Conservation (phyloP, 2,329 filamentous ascomycete genomes). For the Fonsecaea pugnacius region DNA sequence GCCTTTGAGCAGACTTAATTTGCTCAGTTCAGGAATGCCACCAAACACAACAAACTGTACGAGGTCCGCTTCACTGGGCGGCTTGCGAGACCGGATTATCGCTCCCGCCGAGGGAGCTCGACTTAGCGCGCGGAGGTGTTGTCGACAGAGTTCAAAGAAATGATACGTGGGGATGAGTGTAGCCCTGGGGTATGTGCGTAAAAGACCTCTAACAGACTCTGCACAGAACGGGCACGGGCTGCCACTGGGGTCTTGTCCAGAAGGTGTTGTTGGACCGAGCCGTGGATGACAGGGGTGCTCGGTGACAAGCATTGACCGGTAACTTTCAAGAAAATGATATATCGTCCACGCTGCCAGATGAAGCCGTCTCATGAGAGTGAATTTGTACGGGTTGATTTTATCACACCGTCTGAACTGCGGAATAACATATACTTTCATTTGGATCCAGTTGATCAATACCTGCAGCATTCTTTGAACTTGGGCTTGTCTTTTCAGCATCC, state of each 20-base stretch:
- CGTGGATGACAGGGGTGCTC: conserved; percentile 27
- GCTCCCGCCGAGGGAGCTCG: conserved; percentile 31
- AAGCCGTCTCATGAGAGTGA: conserved; percentile 27
- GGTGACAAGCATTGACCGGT: conserved; percentile 30
- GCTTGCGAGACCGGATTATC: conserved; percentile 30
- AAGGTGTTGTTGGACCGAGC: neutral
- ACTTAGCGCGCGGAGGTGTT: conserved; percentile 30
- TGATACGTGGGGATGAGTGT: conserved; percentile 32
- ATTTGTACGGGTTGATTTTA: conserved; percentile 31
- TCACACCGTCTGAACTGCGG: conserved; percentile 24
- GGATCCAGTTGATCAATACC: conserved; percentile 27
- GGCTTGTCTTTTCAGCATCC: conserved; percentile 27
- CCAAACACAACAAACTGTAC: conserved; percentile 32
- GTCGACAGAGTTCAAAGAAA: conserved; percentile 31
- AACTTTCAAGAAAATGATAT: conserved; percentile 35
- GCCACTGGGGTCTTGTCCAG: neutral
- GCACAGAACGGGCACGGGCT: conserved; percentile 24
- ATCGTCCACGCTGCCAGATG: conserved; percentile 31
- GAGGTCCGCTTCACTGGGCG: conserved; percentile 32
- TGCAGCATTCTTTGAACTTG: conserved; percentile 32
- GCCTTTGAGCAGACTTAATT: conserved; percentile 33
- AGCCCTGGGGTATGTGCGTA: conserved; percentile 27
- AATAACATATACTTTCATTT: conserved; percentile 35
- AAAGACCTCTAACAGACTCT: conserved; percentile 18
- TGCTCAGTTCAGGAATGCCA: conserved; percentile 31